phyloP scores from a whole-genome alignment of 257 asterid species.

The Catharanthus roseus region DNA sequence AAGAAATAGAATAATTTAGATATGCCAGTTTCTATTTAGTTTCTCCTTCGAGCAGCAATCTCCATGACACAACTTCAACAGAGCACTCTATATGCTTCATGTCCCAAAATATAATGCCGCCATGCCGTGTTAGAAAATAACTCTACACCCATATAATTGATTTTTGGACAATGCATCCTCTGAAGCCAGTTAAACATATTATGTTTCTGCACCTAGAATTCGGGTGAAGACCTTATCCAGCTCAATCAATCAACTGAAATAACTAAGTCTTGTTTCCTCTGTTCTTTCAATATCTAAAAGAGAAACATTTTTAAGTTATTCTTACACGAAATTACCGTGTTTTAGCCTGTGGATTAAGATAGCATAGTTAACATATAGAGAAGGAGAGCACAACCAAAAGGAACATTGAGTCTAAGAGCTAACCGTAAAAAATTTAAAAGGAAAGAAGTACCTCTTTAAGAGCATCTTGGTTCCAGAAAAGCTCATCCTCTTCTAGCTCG shows the following conservation, averaged over 20 bases:
- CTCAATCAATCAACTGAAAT: not conserved
- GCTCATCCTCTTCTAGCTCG: conserved; percentile 82
- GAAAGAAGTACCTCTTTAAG: conserved; percentile 60
- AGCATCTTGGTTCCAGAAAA: conserved; percentile 95
- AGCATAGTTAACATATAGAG: not conserved
- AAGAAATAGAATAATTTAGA: not conserved
- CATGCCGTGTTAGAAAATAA: not conserved
- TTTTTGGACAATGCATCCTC: not conserved
- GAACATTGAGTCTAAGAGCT: not conserved
- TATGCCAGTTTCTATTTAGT: not conserved
- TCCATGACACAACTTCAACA: not conserved
- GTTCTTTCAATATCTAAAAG: not conserved
- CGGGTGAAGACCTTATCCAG: not conserved
- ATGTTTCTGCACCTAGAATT: not conserved
- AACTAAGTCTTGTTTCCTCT: not conserved
- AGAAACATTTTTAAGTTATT: not conserved
- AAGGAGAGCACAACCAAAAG: not conserved
- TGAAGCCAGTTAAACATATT: not conserved
- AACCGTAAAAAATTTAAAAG: not conserved
- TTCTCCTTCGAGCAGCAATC: not conserved
- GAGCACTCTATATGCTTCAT: not conserved
- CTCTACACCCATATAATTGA: not conserved
- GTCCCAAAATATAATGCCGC: not conserved
- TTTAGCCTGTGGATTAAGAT: not conserved
- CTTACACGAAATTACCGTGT: not conserved